A percentile compares a stretch with the other conserved stretches of the same genome.
These are phyloP conservation scores for Pythium insidiosum DNA, from an alignment of 352 stramenopile genomes.

Conservation along the genomic window DNA sequence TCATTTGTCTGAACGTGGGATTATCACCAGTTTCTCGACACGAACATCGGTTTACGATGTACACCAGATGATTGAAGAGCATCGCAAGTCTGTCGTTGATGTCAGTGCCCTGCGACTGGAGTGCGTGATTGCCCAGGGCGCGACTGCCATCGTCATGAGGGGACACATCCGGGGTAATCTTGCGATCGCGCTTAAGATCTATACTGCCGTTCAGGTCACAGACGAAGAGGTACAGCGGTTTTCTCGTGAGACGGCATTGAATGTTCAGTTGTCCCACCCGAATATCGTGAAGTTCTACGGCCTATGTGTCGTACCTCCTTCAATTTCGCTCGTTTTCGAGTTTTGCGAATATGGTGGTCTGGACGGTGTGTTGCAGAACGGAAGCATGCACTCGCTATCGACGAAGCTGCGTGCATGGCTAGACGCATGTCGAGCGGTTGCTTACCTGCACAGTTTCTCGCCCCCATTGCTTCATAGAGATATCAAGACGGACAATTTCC, in stretches of 20 bases:
- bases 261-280: constrained; percentile 74
- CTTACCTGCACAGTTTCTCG: constrained; percentile 80
- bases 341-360: constrained; percentile 80
- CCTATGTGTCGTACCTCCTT: constrained; percentile 73
- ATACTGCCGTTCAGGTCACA: constrained; percentile 76
- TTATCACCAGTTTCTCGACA: constrained; percentile 86
- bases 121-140: constrained; percentile 70
- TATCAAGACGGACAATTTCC: constrained; percentile 85
- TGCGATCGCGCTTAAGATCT: constrained; percentile 80
- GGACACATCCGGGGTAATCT: constrained; percentile 42
- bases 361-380: constrained; percentile 43
- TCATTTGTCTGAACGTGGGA: constrained; percentile 67
- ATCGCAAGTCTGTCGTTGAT: constrained; percentile 75
- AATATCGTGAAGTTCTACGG: constrained; percentile 82
- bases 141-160: constrained; percentile 80
- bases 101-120: constrained; percentile 66
- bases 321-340: constrained; percentile 82
- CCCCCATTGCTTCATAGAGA: constrained; percentile 74
- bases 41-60: constrained; percentile 85
- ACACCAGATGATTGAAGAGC: constrained; percentile 84
- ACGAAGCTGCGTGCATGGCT: constrained; percentile 80
- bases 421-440: constrained; percentile 72
- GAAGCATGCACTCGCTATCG: constrained; percentile 47
- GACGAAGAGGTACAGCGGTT: constrained; percentile 78
- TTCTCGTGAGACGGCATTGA: constrained; percentile 72